These are phyloP conservation scores for Camelina hispida DNA, from an alignment of 345 rosid genomes.

Conservation along the genomic window DNA sequence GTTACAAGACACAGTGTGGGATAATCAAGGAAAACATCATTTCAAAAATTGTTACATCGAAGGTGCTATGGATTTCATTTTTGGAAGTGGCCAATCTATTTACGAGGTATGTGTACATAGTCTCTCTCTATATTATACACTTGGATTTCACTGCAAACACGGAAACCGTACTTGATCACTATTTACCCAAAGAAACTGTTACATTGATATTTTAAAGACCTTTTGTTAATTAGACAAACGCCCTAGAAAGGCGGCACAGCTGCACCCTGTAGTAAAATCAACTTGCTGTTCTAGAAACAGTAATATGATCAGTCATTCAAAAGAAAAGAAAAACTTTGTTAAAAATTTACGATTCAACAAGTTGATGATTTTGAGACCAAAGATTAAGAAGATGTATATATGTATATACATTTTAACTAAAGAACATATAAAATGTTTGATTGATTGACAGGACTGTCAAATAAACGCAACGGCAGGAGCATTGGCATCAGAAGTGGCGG, in stretches of 20 bases:
- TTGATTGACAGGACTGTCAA: conserved; percentile 44
- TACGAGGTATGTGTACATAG: conserved; percentile 48
- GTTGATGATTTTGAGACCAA: background rate
- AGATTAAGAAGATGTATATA: background rate
- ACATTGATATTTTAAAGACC: background rate
- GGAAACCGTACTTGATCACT: background rate
- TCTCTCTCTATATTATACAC: background rate
- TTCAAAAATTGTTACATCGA: conserved; percentile 58
- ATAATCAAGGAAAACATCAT: conserved; percentile 53
- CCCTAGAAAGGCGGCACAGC: background rate
- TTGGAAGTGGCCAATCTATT: conserved; percentile 59
- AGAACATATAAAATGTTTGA: background rate
- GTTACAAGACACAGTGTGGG: conserved; percentile 69
- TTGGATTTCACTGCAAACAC: background rate
- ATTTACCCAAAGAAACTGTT: background rate
- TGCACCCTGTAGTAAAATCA: background rate
- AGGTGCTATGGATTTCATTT: conserved; percentile 64
- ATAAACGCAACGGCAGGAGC: conserved; percentile 50
- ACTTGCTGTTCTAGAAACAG: background rate
- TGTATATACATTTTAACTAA: background rate
- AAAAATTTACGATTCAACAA: background rate
- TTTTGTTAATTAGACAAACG: background rate
- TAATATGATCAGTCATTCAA: background rate
- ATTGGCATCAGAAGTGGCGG: background rate
- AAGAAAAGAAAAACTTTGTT: background rate